phyloP scores from a whole-genome alignment of 2,329 filamentous ascomycete species.

The Arthrinium puccinioides region DNA sequence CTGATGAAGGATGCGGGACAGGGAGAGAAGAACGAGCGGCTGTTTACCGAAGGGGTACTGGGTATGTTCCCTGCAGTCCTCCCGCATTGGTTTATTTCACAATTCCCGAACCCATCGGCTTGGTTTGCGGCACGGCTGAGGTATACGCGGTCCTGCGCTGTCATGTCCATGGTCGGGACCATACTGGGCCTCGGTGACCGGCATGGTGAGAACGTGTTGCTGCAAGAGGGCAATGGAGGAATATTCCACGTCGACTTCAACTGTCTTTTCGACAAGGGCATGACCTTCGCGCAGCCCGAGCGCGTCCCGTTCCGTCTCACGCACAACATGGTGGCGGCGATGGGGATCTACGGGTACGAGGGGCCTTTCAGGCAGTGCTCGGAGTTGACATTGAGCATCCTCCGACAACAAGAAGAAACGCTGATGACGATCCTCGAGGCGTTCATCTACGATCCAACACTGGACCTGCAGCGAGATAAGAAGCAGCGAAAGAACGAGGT shows the following conservation, averaged over 20 bases:
- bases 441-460: constrained; percentile 93
- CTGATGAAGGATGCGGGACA: constrained; percentile 57
- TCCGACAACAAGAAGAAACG: constrained; percentile 90
- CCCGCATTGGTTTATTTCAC: constrained; percentile 90
- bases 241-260: constrained; percentile 99
- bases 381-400: constrained; percentile 76
- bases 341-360: constrained; percentile 91
- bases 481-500: constrained; percentile 45
- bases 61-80: constrained; percentile 73
- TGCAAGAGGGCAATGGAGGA: constrained; percentile 89
- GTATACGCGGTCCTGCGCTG: constrained; percentile 89
- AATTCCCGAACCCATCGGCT: constrained; percentile 83
- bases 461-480: constrained; percentile 76
- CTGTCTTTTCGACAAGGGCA: constrained; percentile 96
- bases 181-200: constrained; percentile 90
- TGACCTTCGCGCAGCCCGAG: constrained; percentile 92
- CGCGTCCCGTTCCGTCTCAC: constrained; percentile 92
- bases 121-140: constrained; percentile 87
- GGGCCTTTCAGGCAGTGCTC: constrained; percentile 87
- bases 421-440: constrained; percentile 96
- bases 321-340: constrained; percentile 97
- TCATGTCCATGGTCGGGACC: constrained; percentile 99
- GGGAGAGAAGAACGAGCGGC: constrained; percentile 50
- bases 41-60: constrained; percentile 63
- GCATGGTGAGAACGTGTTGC: constrained; percentile 93